Evolutionary conservation across 2,329 filamentous ascomycete species (phyloP).

Genomic region (Botrytis medusae): DNA sequence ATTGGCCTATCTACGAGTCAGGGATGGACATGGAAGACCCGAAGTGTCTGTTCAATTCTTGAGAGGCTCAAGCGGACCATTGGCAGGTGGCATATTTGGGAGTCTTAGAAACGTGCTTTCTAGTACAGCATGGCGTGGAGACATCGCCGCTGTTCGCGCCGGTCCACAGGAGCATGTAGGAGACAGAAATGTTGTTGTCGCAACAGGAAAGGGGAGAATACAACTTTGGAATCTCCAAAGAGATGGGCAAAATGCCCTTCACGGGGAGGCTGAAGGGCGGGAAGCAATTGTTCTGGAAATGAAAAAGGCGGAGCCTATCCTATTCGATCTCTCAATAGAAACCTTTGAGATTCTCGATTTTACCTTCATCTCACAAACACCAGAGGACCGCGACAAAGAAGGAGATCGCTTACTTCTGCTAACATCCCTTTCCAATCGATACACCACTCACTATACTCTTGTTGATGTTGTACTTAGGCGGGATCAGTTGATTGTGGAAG

Average conservation of each 20-base stretch:
- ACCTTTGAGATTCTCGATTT: constrained; percentile 79
- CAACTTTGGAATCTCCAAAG: constrained; percentile 89
- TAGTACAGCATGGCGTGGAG: constrained; percentile 67
- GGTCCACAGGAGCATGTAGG: constrained; percentile 71
- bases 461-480: constrained; percentile 67
- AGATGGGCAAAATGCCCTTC: constrained; percentile 76
- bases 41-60: constrained; percentile 77
- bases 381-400: constrained; percentile 52
- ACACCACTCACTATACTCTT: constrained; percentile 66
- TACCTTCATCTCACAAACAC: constrained; percentile 61
- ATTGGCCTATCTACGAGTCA: constrained; percentile 79
- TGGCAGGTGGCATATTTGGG: constrained; percentile 70
- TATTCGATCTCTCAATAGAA: constrained; percentile 52
- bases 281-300: constrained; percentile 64
- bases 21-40: constrained; percentile 84
- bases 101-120: constrained; percentile 76
- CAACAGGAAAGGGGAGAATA: constrained; percentile 73
- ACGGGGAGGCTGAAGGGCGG: constrained; percentile 69
- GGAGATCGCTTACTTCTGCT: constrained; percentile 61
- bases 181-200: constrained; percentile 80
- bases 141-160: constrained; percentile 77
- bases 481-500: constrained; percentile 56
- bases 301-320: constrained; percentile 52
- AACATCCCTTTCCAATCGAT: constrained; percentile 54
- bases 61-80: constrained; percentile 56